phyloP scores from a whole-genome alignment of 176 grass and related monocot genomes.

The Elymus sibiricus region DNA sequence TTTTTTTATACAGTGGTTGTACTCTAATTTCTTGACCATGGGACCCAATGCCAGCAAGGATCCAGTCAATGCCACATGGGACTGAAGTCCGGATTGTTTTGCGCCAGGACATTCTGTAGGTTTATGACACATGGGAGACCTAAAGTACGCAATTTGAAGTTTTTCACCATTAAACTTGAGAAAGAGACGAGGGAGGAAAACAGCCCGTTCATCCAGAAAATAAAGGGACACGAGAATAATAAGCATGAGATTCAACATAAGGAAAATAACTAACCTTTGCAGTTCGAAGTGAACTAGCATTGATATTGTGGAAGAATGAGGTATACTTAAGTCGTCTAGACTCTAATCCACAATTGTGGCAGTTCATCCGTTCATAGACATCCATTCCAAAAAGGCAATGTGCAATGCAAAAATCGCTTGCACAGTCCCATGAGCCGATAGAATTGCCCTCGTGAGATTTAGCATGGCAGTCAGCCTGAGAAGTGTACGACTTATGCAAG shows the following conservation, averaged over 20 bases:
- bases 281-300: slow-evolving; percentile 87
- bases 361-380: slow-evolving; percentile 84
- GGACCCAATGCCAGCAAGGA: neutral
- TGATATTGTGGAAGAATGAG: slow-evolving; percentile 96
- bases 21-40: neutral
- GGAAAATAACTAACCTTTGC: slow-evolving; percentile 56
- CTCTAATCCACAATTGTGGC: slow-evolving; percentile 69
- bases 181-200: neutral
- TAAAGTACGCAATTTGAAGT: neutral
- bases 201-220: neutral
- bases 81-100: neutral
- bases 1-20: neutral
- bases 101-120: neutral
- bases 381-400: slow-evolving; percentile 93
- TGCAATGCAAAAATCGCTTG: slow-evolving; percentile 75
- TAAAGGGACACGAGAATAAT: slow-evolving; percentile 2
- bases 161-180: neutral
- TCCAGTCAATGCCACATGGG: neutral
- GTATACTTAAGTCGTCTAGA: slow-evolving; percentile 87
- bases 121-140: neutral
- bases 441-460: slow-evolving; percentile 46
- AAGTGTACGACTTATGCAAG: slow-evolving; percentile 77
- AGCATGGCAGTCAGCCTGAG: slow-evolving; percentile 41
- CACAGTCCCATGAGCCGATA: slow-evolving; percentile 87
- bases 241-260: slow-evolving; percentile 26